Percentiles rank a stretch among this genome's conserved stretches.
phyloP scores from a whole-genome alignment of 31 red algal genomes.

The Porphyra umbilicalis region DNA sequence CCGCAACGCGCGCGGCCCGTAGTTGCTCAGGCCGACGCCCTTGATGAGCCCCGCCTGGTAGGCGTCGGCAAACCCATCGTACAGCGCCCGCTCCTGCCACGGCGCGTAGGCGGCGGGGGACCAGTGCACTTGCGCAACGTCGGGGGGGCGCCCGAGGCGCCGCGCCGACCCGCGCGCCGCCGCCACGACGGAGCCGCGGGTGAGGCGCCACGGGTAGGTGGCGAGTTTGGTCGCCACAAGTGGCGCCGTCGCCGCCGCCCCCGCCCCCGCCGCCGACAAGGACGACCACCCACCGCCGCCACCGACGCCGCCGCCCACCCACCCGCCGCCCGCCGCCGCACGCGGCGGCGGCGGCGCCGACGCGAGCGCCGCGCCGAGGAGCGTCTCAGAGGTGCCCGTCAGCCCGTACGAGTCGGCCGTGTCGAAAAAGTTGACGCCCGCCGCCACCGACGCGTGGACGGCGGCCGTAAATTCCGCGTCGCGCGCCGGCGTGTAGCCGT shows the following conservation, averaged over 20 bases:
- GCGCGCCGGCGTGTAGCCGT: constrained; percentile 17
- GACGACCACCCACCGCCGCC: too few species aligned
- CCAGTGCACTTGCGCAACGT: constrained; percentile 61
- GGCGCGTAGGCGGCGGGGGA: constrained; percentile 38
- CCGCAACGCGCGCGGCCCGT: constrained; percentile 28
- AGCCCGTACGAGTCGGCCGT: constrained; percentile 82
- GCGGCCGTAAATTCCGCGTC: constrained; percentile 25
- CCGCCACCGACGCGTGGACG: constrained; percentile 15
- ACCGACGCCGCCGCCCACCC: not conserved
- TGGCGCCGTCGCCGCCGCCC: not conserved
- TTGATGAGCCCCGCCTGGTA: constrained; percentile 38
- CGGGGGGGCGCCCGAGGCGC: constrained; percentile 29
- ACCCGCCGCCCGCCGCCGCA: not conserved
- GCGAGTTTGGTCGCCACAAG: constrained; percentile 70
- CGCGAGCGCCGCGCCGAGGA: constrained; percentile 40
- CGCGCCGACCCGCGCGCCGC: constrained; percentile 30
- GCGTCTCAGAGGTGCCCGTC: constrained; percentile 45
- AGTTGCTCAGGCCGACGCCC: constrained; percentile 63
- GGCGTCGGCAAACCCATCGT: constrained; percentile 57
- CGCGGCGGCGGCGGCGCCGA: not conserved
- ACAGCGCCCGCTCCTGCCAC: constrained; percentile 50
- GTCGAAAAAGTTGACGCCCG: constrained; percentile 59
- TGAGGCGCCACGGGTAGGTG: constrained; percentile 73
- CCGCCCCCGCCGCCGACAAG: too few species aligned
- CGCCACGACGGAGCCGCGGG: constrained; percentile 29